phyloP scores from a whole-genome alignment of 2,329 filamentous ascomycete species.

The Colletotrichum sp. region DNA sequence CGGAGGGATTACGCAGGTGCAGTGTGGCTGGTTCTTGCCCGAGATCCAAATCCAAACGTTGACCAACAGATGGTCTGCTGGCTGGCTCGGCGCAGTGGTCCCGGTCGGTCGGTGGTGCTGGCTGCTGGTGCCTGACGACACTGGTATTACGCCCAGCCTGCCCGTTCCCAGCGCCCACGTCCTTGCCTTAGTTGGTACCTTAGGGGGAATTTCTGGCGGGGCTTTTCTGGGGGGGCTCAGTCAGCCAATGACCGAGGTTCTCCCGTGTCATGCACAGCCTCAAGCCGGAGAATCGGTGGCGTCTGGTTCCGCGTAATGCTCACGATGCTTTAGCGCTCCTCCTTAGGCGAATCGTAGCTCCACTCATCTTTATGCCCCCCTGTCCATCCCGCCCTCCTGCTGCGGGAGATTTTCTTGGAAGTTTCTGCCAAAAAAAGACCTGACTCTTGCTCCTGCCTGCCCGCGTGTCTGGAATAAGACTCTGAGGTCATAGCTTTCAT shows the following conservation, averaged over 20 bases:
- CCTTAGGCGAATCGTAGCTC: neutral
- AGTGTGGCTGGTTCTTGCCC: slow-evolving; percentile 24
- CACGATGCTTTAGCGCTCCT: slow-evolving; percentile 10
- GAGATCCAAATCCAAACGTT: slow-evolving; percentile 20
- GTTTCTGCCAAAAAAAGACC: slow-evolving; percentile 1
- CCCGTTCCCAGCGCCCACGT: neutral
- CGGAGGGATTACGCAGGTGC: slow-evolving; percentile 23
- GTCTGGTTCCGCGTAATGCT: slow-evolving; percentile 18
- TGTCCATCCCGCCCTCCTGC: slow-evolving; percentile 11
- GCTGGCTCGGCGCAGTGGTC: neutral
- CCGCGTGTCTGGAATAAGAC: neutral
- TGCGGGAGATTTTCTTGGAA: slow-evolving; percentile 18
- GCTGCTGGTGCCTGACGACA: slow-evolving; percentile 21
- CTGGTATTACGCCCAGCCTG: neutral
- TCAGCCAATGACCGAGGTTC: slow-evolving; percentile 6
- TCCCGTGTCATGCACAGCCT: slow-evolving; percentile 7
- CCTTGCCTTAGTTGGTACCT: neutral
- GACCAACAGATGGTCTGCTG: slow-evolving; percentile 5
- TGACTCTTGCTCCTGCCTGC: neutral
- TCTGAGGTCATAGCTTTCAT: slow-evolving; percentile 19
- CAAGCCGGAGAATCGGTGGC: slow-evolving; percentile 19
- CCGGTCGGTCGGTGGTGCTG: neutral
- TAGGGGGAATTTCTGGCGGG: neutral
- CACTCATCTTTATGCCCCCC: slow-evolving; percentile 8
- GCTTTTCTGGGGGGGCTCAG: neutral